phyloP scores from a whole-genome alignment of 108 stramenopile species.

The Cyclotella sp. region DNA sequence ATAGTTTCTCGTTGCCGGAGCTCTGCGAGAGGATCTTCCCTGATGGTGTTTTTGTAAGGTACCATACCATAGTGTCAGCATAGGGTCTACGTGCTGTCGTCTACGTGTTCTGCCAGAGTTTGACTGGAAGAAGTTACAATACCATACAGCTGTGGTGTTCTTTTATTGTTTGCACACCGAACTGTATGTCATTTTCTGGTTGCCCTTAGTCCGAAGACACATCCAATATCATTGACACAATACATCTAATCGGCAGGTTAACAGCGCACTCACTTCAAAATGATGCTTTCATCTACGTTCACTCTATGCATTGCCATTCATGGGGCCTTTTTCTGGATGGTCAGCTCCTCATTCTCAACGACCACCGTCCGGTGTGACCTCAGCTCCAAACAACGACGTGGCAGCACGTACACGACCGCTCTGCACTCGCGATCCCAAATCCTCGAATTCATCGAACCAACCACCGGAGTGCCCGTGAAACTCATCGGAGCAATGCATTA shows the following conservation, averaged over 20 bases:
- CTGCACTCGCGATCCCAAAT: conserved; percentile 52
- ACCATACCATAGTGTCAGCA: too few relatives aligned
- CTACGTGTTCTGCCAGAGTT: too few relatives aligned
- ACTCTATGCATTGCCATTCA: conserved; percentile 24
- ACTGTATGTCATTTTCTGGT: too few relatives aligned
- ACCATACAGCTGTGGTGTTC: too few relatives aligned
- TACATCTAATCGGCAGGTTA: not conserved
- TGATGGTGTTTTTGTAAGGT: too few relatives aligned
- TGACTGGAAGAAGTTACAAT: too few relatives aligned
- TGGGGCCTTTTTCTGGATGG: conserved; percentile 6
- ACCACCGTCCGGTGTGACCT: not conserved
- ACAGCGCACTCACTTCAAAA: not conserved
- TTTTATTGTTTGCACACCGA: too few relatives aligned
- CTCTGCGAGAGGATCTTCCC: too few relatives aligned
- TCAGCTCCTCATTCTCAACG: conserved; percentile 18
- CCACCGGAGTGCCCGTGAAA: conserved; percentile 55
- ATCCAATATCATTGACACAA: too few relatives aligned
- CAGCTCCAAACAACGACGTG: conserved; percentile 2
- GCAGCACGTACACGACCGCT: not conserved
- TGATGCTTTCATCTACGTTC: conserved; percentile 5
- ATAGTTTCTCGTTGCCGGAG: too few relatives aligned
- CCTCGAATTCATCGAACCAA: conserved; percentile 65
- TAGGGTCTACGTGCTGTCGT: too few relatives aligned
- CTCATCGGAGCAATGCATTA: conserved; percentile 61
- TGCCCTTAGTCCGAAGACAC: too few relatives aligned